These are phyloP conservation scores for Glycine tomentella DNA, from an alignment of 306 rosid genomes.

Conservation along the genomic window DNA sequence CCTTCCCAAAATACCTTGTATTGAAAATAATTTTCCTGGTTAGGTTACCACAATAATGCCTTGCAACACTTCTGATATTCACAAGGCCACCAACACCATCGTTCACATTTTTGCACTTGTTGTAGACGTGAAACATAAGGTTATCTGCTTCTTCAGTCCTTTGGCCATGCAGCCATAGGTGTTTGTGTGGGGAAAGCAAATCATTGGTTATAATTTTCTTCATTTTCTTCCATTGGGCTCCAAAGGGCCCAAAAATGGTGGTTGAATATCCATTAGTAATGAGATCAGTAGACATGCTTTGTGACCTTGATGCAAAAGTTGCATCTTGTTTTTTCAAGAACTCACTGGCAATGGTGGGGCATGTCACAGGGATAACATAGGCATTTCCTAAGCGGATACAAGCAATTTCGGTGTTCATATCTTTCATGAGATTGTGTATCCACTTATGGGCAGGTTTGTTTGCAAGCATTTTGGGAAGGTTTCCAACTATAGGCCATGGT, in stretches of 20 bases:
- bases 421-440: slow-evolving; percentile 51
- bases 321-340: slow-evolving; percentile 56
- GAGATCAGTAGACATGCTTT: slow-evolving; percentile 15
- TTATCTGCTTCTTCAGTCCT: slow-evolving; percentile 38
- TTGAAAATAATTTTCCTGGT: background rate
- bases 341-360: slow-evolving; percentile 46
- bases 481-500: slow-evolving; percentile 59
- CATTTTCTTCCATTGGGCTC: no score
- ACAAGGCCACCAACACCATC: slow-evolving; percentile 19
- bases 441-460: slow-evolving; percentile 42
- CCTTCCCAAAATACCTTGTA: no score
- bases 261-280: slow-evolving; percentile 37
- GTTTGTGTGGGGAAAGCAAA: no score
- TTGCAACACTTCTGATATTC: slow-evolving; percentile 38
- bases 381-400: slow-evolving; percentile 50
- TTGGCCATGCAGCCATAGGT: no score
- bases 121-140: slow-evolving; percentile 47
- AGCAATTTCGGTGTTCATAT: no score
- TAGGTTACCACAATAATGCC: slow-evolving; percentile 49
- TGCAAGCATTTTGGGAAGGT: slow-evolving; percentile 51
- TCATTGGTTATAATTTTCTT: no score
- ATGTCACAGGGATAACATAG: slow-evolving; percentile 51
- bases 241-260: no score
- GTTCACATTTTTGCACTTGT: slow-evolving; percentile 5
- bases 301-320: slow-evolving; percentile 53